Evolutionary conservation across 2,329 filamentous ascomycete species (phyloP).

Genomic region (Calcarisporium arbuscula): DNA sequence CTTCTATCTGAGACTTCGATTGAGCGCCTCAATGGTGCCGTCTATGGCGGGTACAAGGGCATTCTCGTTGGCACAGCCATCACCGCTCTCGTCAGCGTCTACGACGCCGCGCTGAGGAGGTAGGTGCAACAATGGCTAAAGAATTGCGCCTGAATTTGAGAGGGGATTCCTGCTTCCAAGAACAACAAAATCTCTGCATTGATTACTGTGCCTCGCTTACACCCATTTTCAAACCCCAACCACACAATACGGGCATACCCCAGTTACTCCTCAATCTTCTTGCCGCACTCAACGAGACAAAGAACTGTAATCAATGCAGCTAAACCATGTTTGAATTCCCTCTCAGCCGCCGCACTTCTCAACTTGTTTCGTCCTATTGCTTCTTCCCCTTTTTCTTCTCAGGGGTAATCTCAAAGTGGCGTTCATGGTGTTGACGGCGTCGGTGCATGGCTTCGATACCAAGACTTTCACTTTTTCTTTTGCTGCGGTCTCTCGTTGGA

Average conservation of each 20-base stretch:
- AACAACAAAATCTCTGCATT: too few species aligned
- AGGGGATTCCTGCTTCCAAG: too few species aligned
- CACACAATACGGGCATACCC: too few species aligned
- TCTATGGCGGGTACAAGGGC: slow-evolving; percentile 67
- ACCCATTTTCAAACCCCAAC: too few species aligned
- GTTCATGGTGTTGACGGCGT: slow-evolving; percentile 25
- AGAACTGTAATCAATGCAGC: too few species aligned
- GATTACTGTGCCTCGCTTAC: too few species aligned
- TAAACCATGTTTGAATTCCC: too few species aligned
- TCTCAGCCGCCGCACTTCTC: too few species aligned
- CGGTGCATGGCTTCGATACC: slow-evolving; percentile 23
- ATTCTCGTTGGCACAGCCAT: slow-evolving; percentile 63
- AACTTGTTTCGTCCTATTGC: neutral
- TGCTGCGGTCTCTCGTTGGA: slow-evolving; percentile 3
- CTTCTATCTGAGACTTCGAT: slow-evolving; percentile 55
- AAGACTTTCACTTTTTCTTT: slow-evolving; percentile 9
- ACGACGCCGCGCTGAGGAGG: slow-evolving; percentile 71
- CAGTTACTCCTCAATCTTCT: neutral
- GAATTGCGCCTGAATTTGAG: too few species aligned
- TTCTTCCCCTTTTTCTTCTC: slow-evolving; percentile 5
- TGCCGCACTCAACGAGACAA: too few species aligned
- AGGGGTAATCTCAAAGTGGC: slow-evolving; percentile 12
- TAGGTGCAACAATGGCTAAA: slow-evolving; percentile 31
- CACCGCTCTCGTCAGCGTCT: slow-evolving; percentile 63
- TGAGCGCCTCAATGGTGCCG: slow-evolving; percentile 54